A percentile compares a stretch with the other conserved stretches of the same genome.
Evolutionary conservation across 768 basidiomycete species (phyloP).

Genomic region (Podaxis rugospora): DNA sequence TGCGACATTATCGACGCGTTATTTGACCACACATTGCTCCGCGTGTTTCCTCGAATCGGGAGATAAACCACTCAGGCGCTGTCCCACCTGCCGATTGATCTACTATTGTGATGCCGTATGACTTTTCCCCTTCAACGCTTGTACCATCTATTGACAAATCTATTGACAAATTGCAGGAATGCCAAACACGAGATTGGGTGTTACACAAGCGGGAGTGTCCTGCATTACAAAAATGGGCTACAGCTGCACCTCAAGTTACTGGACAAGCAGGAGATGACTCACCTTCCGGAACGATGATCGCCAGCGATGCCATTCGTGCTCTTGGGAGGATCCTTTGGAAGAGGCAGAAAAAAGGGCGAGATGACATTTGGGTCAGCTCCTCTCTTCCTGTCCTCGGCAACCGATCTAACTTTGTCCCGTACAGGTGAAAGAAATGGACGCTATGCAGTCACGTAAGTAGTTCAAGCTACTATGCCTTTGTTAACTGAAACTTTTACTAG

Average conservation of each 20-base stretch:
- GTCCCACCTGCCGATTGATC: constrained; percentile 64
- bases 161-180: constrained; percentile 35
- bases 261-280: background rate
- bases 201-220: constrained; percentile 76
- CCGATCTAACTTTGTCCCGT: background rate
- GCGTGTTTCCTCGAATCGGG: constrained; percentile 47
- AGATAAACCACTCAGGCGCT: constrained; percentile 49
- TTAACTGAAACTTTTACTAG: constrained; percentile 27
- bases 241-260: constrained; percentile 36
- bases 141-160: background rate
- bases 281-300: constrained; percentile 30
- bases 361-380: constrained; percentile 53
- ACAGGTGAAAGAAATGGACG: constrained; percentile 60
- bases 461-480: background rate
- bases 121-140: constrained; percentile 12
- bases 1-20: constrained; percentile 57
- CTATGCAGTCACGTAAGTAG: constrained; percentile 73
- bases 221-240: constrained; percentile 56
- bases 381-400: background rate
- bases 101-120: constrained; percentile 77
- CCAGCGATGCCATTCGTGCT: constrained; percentile 77
- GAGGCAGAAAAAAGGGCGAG: constrained; percentile 48
- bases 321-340: constrained; percentile 73
- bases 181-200: constrained; percentile 72
- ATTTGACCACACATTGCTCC: constrained; percentile 65